These are phyloP conservation scores for Coemansia furcata DNA, from an alignment of 192 early-diverging fungal genomes.

Conservation along the genomic window DNA sequence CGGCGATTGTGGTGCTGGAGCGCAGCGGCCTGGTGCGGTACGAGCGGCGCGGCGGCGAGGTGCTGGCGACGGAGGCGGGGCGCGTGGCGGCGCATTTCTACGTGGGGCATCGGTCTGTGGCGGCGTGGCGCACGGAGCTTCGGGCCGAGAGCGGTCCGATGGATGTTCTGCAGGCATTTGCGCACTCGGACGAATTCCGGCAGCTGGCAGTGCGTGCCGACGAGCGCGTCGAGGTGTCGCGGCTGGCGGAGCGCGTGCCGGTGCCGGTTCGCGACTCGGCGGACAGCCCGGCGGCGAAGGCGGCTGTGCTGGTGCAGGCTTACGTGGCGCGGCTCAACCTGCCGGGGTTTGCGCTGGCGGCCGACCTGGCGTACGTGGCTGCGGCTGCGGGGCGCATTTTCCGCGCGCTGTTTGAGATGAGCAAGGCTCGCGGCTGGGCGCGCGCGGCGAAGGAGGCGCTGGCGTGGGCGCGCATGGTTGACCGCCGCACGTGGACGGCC, in stretches of 20 bases:
- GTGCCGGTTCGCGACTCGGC: constrained; percentile 89
- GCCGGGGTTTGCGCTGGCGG: constrained; percentile 91
- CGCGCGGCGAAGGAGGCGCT: constrained; percentile 84
- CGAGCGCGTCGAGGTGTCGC: constrained; percentile 87
- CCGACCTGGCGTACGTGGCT: constrained; percentile 99
- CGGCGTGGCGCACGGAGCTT: constrained; percentile 90
- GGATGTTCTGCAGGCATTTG: constrained; percentile 87
- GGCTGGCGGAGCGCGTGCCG: constrained; percentile 89
- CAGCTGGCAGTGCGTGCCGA: constrained; percentile 92
- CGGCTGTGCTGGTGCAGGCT: constrained; percentile 90
- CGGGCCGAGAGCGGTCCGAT: constrained; percentile 87
- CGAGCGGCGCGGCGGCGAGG: constrained; percentile 85
- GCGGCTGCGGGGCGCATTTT: constrained; percentile 92
- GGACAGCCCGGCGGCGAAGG: constrained; percentile 90
- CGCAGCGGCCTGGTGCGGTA: constrained; percentile 94
- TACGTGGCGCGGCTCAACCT: constrained; percentile 94
- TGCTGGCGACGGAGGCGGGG: constrained; percentile 89
- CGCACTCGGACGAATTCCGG: constrained; percentile 89
- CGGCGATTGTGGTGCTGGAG: constrained; percentile 82
- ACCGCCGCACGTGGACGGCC: constrained; percentile 86
- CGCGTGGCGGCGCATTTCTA: constrained; percentile 98
- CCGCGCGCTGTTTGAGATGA: constrained; percentile 96
- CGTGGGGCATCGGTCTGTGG: constrained; percentile 87
- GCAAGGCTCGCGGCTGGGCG: constrained; percentile 90
- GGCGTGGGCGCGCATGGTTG: constrained; percentile 97